These are phyloP conservation scores for Brassica hybrid DNA, from an alignment of 441 rosid genomes.

Conservation along the genomic window DNA sequence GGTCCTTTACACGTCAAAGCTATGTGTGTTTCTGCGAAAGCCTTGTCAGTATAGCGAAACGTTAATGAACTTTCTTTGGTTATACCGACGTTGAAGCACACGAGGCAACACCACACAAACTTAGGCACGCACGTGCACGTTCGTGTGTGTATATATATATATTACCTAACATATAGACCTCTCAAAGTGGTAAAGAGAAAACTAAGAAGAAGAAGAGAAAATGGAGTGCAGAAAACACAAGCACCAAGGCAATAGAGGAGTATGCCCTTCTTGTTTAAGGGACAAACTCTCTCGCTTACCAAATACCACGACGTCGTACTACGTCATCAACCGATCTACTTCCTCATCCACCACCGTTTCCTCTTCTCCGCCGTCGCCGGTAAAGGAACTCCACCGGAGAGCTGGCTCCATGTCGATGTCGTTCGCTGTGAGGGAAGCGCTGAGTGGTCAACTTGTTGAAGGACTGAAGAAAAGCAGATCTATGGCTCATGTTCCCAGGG, in stretches of 20 bases:
- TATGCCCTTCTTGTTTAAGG: constrained; percentile 76
- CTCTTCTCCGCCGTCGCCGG: constrained; percentile 34
- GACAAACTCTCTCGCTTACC: constrained; percentile 58
- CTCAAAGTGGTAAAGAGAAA: background rate
- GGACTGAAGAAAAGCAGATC: constrained; percentile 84
- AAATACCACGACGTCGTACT: constrained; percentile 24
- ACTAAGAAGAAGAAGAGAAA: constrained; percentile 18
- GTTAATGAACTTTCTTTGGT: constrained; percentile 16
- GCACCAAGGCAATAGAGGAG: constrained; percentile 58
- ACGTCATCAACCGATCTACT: constrained; percentile 17
- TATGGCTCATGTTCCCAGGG: constrained; percentile 52
- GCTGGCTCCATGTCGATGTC: constrained; percentile 56
- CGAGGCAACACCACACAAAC: constrained; percentile 23
- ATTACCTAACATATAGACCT: background rate
- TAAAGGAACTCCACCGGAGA: constrained; percentile 46
- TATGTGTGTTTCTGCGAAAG: constrained; percentile 25
- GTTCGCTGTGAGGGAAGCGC: constrained; percentile 42
- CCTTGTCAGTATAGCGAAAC: constrained; percentile 14
- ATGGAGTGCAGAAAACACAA: constrained; percentile 60
- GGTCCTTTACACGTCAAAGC: constrained; percentile 26
- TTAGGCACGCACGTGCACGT: constrained; percentile 22
- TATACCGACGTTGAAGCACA: constrained; percentile 36
- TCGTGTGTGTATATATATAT: background rate
- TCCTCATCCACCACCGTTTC: constrained; percentile 31
- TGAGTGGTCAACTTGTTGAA: constrained; percentile 33